Base-by-base conservation (phyloP, 192 early-diverging fungal genomes). In the Podila minutissima region DNA sequence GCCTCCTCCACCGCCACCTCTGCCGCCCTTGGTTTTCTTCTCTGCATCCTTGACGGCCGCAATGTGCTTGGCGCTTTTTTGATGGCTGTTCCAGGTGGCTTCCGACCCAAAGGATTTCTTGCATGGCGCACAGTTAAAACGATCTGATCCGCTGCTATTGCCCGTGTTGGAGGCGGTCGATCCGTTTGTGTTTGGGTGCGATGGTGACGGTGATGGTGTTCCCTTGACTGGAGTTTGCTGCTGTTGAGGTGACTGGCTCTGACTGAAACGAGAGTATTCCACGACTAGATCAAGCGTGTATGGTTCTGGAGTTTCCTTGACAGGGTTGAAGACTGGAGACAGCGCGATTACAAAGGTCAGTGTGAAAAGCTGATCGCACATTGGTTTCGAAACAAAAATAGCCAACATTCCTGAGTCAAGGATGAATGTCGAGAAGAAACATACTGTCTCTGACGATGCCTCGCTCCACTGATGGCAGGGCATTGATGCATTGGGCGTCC, bases 11-110 rank as follows among this genome's bases (percentile, higher is more conserved):
- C 38, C 38, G 9, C 38, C 38, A 12, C 38, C 38, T 12, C 38
- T 41, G 11, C 38, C 15, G 11, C 41, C 32, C 59, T 67, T 69
- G 17, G 62, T 62, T 41, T 64, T 68, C 31, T 75, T 82, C 4
- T 66, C 66, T 0, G 66, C 46, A 11, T 83, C 78, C 55, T 88
- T 88, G 33, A 82, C 83, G 64, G 78, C 75, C 0, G 82, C 72
- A 20, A 88, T 69, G 63, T 88, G 87, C 58, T 88, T 88, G 51
- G 85, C 74, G 26, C 87, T 88, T 50, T 85, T 85, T 49, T 85
- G 74, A 49, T 88, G 87, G 10, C 69, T 82, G 31, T 83, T 77
- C 69, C 70, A 85, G 0, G 87, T 88, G 5, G 85, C 83, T 11
- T 83, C 82, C 29, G 84, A 83, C 6, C 77, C 83, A 66, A 88